Percentiles rank a stretch among this genome's conserved stretches.
Conservation (phyloP, 2,329 filamentous ascomycete species). For the Exophiala lecanii-corni region DNA sequence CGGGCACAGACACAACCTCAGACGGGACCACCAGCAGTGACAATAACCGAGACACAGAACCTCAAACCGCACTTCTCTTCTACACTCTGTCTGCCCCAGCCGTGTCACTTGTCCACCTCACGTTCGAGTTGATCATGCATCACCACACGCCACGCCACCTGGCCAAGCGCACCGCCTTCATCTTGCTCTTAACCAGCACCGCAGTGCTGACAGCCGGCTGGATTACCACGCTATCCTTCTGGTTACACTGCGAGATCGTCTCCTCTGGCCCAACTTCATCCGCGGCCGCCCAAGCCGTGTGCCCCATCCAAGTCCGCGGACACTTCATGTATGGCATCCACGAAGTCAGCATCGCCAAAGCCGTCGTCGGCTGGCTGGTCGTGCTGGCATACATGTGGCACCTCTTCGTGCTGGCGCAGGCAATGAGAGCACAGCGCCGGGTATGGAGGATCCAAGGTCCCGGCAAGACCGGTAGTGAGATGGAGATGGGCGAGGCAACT, state of each 20-base stretch:
- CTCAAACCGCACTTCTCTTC: constrained; percentile 19
- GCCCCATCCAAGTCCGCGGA: constrained; percentile 44
- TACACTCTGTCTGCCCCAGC: constrained; percentile 21
- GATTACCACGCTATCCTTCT: constrained; percentile 17
- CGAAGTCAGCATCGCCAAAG: constrained; percentile 23
- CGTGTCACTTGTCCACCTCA: constrained; percentile 15
- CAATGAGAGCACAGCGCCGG: constrained; percentile 8
- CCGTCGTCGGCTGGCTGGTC: constrained; percentile 17
- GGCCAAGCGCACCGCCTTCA: constrained; percentile 26
- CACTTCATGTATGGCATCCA: constrained; percentile 31
- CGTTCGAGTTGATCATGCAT: constrained; percentile 20
- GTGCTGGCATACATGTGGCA: constrained; percentile 13
- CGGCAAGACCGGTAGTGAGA: background rate
- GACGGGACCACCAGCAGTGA: background rate
- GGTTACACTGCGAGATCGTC: constrained; percentile 27
- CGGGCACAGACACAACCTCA: background rate
- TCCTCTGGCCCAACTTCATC: constrained; percentile 25
- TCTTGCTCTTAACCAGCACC: constrained; percentile 16
- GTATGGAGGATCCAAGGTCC: constrained; percentile 14
- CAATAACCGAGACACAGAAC: background rate
- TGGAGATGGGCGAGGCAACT: constrained; percentile 1
- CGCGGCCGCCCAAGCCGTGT: constrained; percentile 43
- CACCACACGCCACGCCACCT: constrained; percentile 13
- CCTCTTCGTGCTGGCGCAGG: constrained; percentile 6
- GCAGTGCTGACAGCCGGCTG: constrained; percentile 19